A percentile compares a stretch with the other conserved stretches of the same genome.
phyloP scores from a whole-genome alignment of 257 asterid genomes.

The Solanum etuberosum region DNA sequence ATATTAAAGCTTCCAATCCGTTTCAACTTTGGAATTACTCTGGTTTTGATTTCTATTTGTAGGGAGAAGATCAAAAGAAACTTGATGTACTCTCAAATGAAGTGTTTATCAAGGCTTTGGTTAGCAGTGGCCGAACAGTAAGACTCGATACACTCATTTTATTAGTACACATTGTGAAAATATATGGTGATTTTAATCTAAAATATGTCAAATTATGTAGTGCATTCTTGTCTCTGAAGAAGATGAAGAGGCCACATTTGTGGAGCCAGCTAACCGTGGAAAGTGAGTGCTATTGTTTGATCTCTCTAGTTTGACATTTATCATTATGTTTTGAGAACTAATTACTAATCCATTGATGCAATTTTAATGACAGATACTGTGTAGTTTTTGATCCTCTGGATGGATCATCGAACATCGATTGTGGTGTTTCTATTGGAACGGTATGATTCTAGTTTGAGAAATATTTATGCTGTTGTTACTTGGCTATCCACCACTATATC shows the following conservation, averaged over 20 bases:
- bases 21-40: neutral
- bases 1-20: neutral
- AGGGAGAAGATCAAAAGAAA: slow-evolving; percentile 97
- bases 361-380: slow-evolving; percentile 51
- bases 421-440: slow-evolving; percentile 97
- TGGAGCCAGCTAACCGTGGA: slow-evolving; percentile 70
- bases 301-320: neutral
- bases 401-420: slow-evolving; percentile 96
- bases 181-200: neutral
- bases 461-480: neutral
- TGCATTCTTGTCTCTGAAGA: slow-evolving; percentile 95
- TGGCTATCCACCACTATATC: neutral
- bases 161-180: neutral
- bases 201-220: slow-evolving; percentile 23
- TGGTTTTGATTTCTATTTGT: neutral
- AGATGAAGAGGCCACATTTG: slow-evolving; percentile 85
- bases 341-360: neutral
- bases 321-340: neutral
- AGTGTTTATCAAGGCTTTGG: slow-evolving; percentile 81
- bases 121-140: slow-evolving; percentile 97
- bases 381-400: slow-evolving; percentile 97
- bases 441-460: slow-evolving; percentile 22
- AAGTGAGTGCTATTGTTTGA: slow-evolving; percentile 34
- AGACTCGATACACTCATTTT: slow-evolving; percentile 4
- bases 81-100: slow-evolving; percentile 92